phyloP scores from a whole-genome alignment of 2,329 filamentous ascomycete genomes.

The Exophiala calicioides region DNA sequence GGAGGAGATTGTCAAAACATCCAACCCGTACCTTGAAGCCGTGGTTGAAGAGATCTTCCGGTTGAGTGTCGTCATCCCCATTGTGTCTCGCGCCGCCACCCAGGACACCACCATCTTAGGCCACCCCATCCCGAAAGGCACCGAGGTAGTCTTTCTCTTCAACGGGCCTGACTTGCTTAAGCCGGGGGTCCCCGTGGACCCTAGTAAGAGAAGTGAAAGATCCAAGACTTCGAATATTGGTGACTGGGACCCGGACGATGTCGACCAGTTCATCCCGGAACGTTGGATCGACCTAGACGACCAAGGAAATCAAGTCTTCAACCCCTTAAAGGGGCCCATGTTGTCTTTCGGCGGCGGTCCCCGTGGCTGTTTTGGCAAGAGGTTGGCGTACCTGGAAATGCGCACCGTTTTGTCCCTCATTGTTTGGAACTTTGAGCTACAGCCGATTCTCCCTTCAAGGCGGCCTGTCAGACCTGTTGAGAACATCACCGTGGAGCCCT shows the following conservation, averaged over 20 bases:
- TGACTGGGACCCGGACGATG: constrained; percentile 30
- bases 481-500: background rate
- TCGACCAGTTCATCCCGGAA: constrained; percentile 40
- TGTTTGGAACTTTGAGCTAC: constrained; percentile 43
- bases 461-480: background rate
- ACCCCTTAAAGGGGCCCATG: constrained; percentile 37
- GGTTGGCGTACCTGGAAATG: constrained; percentile 41
- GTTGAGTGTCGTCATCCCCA: constrained; percentile 31
- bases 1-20: constrained; percentile 35
- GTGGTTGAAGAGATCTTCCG: constrained; percentile 51
- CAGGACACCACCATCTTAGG: constrained; percentile 47
- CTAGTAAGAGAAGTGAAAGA: constrained; percentile 33
- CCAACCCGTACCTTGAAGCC: constrained; percentile 46
- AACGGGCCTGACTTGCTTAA: constrained; percentile 25
- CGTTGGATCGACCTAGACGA: constrained; percentile 41
- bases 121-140: constrained; percentile 42
- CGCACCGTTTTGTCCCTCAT: constrained; percentile 39
- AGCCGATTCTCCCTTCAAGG: constrained; percentile 30
- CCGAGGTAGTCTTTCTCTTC: constrained; percentile 35
- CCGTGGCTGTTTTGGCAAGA: constrained; percentile 42
- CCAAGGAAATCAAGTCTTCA: constrained; percentile 35
- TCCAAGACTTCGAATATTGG: constrained; percentile 29
- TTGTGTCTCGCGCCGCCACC: constrained; percentile 34
- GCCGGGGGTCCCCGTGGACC: constrained; percentile 28
- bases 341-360: constrained; percentile 41